phyloP scores from a whole-genome alignment of 139 green algal genomes.

The Zygnema cylindricum region DNA sequence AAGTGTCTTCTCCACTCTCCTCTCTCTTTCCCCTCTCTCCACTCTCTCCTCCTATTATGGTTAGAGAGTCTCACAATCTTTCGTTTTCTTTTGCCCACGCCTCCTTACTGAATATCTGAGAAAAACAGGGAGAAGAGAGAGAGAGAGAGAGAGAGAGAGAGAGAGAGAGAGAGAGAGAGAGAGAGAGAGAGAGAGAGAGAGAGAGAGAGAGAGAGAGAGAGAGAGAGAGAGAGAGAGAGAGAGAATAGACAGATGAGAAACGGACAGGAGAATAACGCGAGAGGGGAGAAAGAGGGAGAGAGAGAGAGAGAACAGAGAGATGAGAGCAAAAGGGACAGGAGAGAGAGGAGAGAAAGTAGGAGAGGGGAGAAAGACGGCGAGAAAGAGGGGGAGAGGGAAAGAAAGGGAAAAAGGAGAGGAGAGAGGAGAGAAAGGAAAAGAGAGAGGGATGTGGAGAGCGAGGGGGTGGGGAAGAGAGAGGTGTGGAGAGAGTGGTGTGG shows the following conservation, averaged over 20 bases:
- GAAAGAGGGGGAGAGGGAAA: not conserved
- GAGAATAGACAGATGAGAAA: not conserved
- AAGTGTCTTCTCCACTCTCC: not conserved
- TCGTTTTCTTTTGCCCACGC: not conserved
- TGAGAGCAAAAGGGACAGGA: no score
- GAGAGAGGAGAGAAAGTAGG: not conserved
- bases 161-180: not conserved
- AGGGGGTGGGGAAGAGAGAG: not conserved
- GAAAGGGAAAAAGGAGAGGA: not conserved
- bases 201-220: not conserved
- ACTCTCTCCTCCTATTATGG: not conserved
- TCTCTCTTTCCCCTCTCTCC: no score
- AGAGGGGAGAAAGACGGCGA: not conserved
- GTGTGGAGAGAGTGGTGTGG: not conserved
- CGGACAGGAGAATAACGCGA: not conserved
- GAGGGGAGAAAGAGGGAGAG: not conserved
- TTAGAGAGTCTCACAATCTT: constrained; percentile 14
- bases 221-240: not conserved
- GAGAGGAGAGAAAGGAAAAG: not conserved
- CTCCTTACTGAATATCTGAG: constrained; percentile 40
- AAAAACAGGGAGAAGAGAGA: not conserved
- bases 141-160: not conserved
- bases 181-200: not conserved
- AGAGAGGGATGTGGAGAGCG: not conserved
- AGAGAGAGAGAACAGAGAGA: no score